Percentiles rank a stretch among this genome's conserved stretches.
phyloP scores from a whole-genome alignment of 1,284 basidiomycete genomes.

The Tylopilus orsonianus region DNA sequence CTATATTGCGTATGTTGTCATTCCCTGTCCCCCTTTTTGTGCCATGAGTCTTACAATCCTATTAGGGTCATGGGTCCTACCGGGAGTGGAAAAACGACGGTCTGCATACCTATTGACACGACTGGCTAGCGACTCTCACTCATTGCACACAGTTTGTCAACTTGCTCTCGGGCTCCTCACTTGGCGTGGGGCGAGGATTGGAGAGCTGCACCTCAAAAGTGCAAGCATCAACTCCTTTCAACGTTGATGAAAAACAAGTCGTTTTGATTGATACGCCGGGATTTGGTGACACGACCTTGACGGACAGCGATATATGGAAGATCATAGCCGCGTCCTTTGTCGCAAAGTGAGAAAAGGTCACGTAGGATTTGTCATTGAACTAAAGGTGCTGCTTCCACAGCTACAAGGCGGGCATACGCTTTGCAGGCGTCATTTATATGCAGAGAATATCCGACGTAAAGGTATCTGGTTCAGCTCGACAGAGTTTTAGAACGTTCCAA shows the following conservation, averaged over 20 bases:
- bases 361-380: background rate
- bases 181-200: conserved; percentile 33
- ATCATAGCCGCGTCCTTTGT: conserved; percentile 36
- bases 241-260: conserved; percentile 26
- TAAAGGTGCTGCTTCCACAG: conserved; percentile 24
- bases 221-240: conserved; percentile 29
- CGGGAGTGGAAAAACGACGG: conserved; percentile 35
- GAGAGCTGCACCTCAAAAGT: conserved; percentile 38
- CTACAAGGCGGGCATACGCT: conserved; percentile 34
- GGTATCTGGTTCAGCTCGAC: conserved; percentile 46
- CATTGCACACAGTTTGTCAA: conserved; percentile 34
- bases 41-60: conserved; percentile 11
- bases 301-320: conserved; percentile 38
- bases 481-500: conserved; percentile 50
- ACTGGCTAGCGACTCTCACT: conserved; percentile 1
- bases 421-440: conserved; percentile 49
- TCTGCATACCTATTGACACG: conserved; percentile 13
- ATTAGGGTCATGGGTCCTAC: conserved; percentile 33
- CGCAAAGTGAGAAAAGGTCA: conserved; percentile 19
- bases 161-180: conserved; percentile 30
- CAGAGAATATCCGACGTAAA: conserved; percentile 53
- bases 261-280: conserved; percentile 39
- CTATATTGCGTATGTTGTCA: conserved; percentile 32
- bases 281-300: conserved; percentile 38
- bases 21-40: background rate